Base-by-base conservation (phyloP, 371 early-diverging fungal species). In the Mycotypha africana region DNA sequence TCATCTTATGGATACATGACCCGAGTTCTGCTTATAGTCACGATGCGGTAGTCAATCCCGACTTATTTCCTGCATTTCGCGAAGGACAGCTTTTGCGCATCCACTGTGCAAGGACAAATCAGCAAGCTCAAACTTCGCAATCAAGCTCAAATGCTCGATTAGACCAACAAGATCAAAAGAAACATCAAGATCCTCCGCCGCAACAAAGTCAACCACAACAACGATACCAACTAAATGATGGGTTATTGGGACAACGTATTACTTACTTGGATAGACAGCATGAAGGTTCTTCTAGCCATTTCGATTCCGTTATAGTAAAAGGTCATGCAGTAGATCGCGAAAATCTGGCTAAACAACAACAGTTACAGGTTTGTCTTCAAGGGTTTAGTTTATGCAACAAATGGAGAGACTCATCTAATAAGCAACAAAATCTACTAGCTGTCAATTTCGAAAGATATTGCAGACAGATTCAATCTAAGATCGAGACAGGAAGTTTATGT, bases 21-120 rank as follows among this genome's bases (percentile, higher is more conserved):
- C 58, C 58, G 3, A 51, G 61, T 14, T 45, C 58, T 1, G 42
- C 38, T 21, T 60, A 58, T 30, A 84, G 73, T 21, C 81, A 78
- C 24, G 93, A 93, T 43, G 77, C 93, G 37, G 76, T 93, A 12
- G 64, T 96, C 32, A 89, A 91, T 60, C 89, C 92, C 4, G 80
- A 86, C 40, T 76, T 67, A 42, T 88, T 96, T 43, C 87, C 92
- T 0, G 78, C 73, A 17, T 65, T 89, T 23, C 60, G 73, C 21
- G 77, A 78, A 17, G 92, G 92, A 28, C 92, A 94, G 53, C 66
- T 93, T 23, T 72, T 96, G 16, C 49, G 61, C 12, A 57, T 73
- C 32, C 63, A 62, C 23, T 62, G 60, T 31, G 61, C 63, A 12
- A 62, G 50, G 15, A 49, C 26, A 12, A 31, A 39, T 23, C 58